A percentile compares a stretch with the other conserved stretches of the same genome.
Evolutionary conservation across 768 basidiomycete species (phyloP).

Genomic region (Solioccasus polychromus): DNA sequence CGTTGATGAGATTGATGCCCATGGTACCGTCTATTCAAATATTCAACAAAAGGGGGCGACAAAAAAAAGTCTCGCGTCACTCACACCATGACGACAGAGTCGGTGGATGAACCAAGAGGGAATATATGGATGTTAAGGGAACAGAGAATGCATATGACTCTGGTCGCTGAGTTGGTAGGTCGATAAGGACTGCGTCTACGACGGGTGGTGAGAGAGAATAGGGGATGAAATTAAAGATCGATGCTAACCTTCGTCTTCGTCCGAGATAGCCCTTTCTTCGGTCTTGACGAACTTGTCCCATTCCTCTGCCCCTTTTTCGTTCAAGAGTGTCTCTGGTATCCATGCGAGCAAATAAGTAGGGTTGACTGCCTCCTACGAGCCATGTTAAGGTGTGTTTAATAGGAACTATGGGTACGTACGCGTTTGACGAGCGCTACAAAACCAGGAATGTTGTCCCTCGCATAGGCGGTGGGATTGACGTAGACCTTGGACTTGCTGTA

Average conservation of each 20-base stretch:
- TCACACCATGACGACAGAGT: slow-evolving; percentile 82
- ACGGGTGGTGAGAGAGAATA: slow-evolving; percentile 5
- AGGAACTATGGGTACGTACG: slow-evolving; percentile 42
- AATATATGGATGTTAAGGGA: slow-evolving; percentile 85
- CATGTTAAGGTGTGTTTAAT: slow-evolving; percentile 8
- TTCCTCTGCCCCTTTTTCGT: slow-evolving; percentile 78
- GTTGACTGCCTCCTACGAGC: slow-evolving; percentile 62
- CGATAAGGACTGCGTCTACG: slow-evolving; percentile 80
- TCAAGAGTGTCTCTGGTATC: slow-evolving; percentile 86
- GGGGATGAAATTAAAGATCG: background rate
- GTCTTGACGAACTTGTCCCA: slow-evolving; percentile 89
- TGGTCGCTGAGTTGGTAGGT: slow-evolving; percentile 76
- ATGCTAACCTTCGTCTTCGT: slow-evolving; percentile 70
- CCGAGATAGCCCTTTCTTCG: slow-evolving; percentile 57
- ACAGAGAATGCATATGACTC: slow-evolving; percentile 96
- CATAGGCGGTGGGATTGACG: slow-evolving; percentile 89
- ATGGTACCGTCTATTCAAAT: slow-evolving; percentile 71
- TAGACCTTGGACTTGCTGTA: slow-evolving; percentile 95
- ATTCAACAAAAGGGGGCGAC: background rate
- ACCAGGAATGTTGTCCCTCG: slow-evolving; percentile 91
- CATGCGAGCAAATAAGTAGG: slow-evolving; percentile 84
- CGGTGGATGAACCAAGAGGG: slow-evolving; percentile 81
- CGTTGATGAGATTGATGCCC: slow-evolving; percentile 84
- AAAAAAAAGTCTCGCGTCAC: slow-evolving; percentile 22
- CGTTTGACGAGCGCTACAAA: slow-evolving; percentile 91